These are phyloP conservation scores for Trichophyton equinum DNA, from an alignment of 2,329 filamentous ascomycete species.

Conservation along the genomic window DNA sequence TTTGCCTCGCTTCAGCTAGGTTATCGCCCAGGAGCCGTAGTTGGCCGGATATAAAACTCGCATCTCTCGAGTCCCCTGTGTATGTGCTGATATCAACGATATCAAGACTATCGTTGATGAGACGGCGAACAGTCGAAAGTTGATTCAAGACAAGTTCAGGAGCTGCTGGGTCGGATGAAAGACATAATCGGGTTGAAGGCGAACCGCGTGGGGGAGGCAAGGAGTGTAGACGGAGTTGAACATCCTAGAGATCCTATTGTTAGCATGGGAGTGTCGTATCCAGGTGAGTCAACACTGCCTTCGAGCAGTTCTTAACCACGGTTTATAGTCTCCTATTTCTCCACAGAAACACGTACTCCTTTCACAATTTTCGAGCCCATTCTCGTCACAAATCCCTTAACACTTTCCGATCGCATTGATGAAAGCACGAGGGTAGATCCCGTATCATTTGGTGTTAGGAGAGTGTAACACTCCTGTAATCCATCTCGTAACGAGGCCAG, in stretches of 20 bases:
- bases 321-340: background rate
- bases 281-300: background rate
- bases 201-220: constrained; percentile 41
- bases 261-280: background rate
- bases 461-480: constrained; percentile 75
- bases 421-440: constrained; percentile 84
- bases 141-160: constrained; percentile 53
- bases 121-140: constrained; percentile 57
- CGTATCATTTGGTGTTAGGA: constrained; percentile 72
- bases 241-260: constrained; percentile 40
- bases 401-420: constrained; percentile 70
- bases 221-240: constrained; percentile 57
- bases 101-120: constrained; percentile 72
- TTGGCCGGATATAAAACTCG: constrained; percentile 47
- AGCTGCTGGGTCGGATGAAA: constrained; percentile 42
- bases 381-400: constrained; percentile 86
- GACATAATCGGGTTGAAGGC: constrained; percentile 38
- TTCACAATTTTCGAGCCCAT: constrained; percentile 86
- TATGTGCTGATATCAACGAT: constrained; percentile 66
- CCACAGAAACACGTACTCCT: constrained; percentile 47
- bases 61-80: constrained; percentile 52
- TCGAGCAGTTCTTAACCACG: background rate
- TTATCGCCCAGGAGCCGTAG: constrained; percentile 48
- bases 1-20: constrained; percentile 47
- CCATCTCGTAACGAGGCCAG: constrained; percentile 53